Conservation (phyloP, 495 filamentous ascomycete species). For the Lasiosphaeriaceae sp. region DNA sequence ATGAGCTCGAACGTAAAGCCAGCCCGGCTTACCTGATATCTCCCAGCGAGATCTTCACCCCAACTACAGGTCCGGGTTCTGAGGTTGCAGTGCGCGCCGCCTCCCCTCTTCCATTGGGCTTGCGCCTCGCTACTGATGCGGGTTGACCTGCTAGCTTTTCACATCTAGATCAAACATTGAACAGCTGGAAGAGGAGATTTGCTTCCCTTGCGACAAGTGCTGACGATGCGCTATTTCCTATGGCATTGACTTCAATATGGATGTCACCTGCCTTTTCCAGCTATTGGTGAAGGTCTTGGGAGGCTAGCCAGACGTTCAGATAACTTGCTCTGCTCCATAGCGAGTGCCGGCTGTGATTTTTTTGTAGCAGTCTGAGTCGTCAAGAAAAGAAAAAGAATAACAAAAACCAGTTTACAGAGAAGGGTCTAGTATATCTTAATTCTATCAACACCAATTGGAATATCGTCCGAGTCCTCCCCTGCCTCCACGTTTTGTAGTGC, state of each 20-base stretch:
- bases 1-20: not conserved
- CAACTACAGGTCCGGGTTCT: not conserved
- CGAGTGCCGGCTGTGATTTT: too few species aligned
- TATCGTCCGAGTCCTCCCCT: too few species aligned
- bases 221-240: not conserved
- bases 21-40: not conserved
- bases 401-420: too few species aligned
- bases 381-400: too few species aligned
- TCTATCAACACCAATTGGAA: not conserved
- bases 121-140: not conserved
- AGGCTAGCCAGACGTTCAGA: too few species aligned
- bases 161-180: not conserved
- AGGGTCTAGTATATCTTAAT: conserved; percentile 1
- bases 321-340: too few species aligned
- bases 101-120: not conserved
- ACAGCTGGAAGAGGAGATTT: not conserved
- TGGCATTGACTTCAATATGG: not conserved
- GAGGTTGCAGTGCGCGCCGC: not conserved
- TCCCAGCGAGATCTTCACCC: not conserved
- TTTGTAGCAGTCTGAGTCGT: too few species aligned
- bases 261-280: not conserved
- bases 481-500: not conserved
- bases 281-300: too few species aligned
- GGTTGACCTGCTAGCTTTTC: not conserved
- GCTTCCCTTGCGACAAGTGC: not conserved